These are phyloP conservation scores for Xylariaceae sp. DNA, from an alignment of 2,329 filamentous ascomycete species.

Conservation along the genomic window DNA sequence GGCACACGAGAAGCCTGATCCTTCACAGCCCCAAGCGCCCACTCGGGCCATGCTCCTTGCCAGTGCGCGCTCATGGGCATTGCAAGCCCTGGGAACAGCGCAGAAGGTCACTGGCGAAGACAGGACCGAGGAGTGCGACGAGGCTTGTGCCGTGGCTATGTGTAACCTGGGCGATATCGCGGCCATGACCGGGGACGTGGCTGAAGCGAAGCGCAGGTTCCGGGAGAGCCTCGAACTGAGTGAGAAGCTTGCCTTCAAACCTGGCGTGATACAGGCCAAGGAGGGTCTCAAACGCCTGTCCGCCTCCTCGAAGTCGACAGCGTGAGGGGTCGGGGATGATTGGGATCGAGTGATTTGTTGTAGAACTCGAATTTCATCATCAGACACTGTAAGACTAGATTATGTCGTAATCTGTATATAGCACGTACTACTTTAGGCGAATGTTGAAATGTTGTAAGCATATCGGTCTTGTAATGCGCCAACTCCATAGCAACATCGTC, in stretches of 20 bases:
- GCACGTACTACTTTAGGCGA: too few species aligned
- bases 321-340: too few species aligned
- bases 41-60: slow-evolving; percentile 59
- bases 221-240: slow-evolving; percentile 61
- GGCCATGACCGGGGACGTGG: slow-evolving; percentile 61
- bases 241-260: slow-evolving; percentile 45
- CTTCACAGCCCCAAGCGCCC: slow-evolving; percentile 29
- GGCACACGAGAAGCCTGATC: slow-evolving; percentile 20
- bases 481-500: too few species aligned
- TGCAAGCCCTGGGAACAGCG: slow-evolving; percentile 66
- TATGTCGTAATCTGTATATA: too few species aligned
- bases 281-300: slow-evolving; percentile 40
- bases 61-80: slow-evolving; percentile 71
- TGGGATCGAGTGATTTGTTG: not conserved
- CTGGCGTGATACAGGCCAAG: slow-evolving; percentile 48
- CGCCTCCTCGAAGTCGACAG: not conserved
- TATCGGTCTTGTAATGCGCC: too few species aligned
- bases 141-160: slow-evolving; percentile 76
- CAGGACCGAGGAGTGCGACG: slow-evolving; percentile 73
- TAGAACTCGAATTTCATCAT: not conserved
- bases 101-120: slow-evolving; percentile 59
- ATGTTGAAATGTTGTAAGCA: too few species aligned
- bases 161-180: slow-evolving; percentile 84
- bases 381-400: too few species aligned
- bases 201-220: slow-evolving; percentile 63